Base-by-base conservation (phyloP, 306 rosid genomes). In the Pachyrhizus erosus region DNA sequence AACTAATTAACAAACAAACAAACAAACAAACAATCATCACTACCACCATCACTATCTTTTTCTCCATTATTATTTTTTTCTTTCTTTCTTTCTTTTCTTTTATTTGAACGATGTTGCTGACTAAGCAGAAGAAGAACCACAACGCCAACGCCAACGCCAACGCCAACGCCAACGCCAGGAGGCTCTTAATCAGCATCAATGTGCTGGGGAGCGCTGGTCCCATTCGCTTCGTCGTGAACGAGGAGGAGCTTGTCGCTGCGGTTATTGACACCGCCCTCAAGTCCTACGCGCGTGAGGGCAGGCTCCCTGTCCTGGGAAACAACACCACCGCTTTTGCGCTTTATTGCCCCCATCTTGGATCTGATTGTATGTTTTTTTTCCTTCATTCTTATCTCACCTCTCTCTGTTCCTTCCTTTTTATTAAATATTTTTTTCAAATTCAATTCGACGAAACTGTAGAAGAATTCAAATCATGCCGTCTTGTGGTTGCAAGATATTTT, bases 201-300 rank as follows among this genome's bases (percentile, higher is more conserved):
- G 99, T 96, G 80, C 69, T 91, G 9, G 98, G 99, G 7, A 96
- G 99, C 31, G 92, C 98, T 4, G 99, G 99, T 2, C 99, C 99
- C 73, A 92, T 96, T 88, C 92, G 99, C 0, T 96, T 96, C 40
- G 97, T 96, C 1, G 98, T 92, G 1, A 84, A 73, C 10, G 97
- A 96, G 82, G 85, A 88, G n/a, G 96, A 90, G 18, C 86, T 88
- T 13, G 92, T 96, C 0, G 90, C 93, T 0, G 87, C 92, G 8
- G 97, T 96, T 2, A 93, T 92, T 2, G 94, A 92, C 57, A 96
- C 96, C 61, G 92, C 97, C 1, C 86, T 96, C 23, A 96, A 96
- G 67, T 89, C 90, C 4, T 96, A 96, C 43, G 99, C 99, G 0
- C 99, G 99, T 3, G 99, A 96, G 79, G 98, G 99, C 1, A 93